Percentiles rank a stretch among this genome's conserved stretches.
Conservation (phyloP, 148 eudicot species). For the Talinum fruticosum region DNA sequence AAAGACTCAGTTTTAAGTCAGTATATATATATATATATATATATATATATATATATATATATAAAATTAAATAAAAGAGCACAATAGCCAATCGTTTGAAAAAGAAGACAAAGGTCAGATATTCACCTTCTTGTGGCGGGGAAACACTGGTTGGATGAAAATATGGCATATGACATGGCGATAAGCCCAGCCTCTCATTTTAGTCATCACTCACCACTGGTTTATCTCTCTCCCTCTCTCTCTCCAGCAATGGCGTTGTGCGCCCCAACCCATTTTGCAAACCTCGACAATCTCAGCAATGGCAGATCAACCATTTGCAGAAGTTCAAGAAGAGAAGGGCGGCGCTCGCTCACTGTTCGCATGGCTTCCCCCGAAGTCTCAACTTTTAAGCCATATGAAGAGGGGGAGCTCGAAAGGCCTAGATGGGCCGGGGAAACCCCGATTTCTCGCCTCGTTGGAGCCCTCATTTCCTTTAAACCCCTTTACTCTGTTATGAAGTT, state of each 20-base stretch:
- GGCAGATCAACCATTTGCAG: constrained; percentile 8
- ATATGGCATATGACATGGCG: neutral
- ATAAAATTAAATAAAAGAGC: no score
- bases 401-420: constrained; percentile 75
- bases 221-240: neutral
- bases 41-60: no score
- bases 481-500: constrained; percentile 68
- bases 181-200: neutral
- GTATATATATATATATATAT: no score
- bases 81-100: no score
- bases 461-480: constrained; percentile 79
- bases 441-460: constrained; percentile 74
- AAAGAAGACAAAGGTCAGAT: neutral
- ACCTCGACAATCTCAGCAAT: constrained; percentile 12
- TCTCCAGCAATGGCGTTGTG: constrained; percentile 26
- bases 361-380: constrained; percentile 9
- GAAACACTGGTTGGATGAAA: neutral
- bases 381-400: constrained; percentile 42
- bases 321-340: neutral
- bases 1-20: no score
- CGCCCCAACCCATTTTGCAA: constrained; percentile 15
- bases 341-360: neutral
- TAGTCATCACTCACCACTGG: neutral
- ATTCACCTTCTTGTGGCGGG: neutral
- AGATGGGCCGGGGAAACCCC: constrained; percentile 87